Evolutionary conservation across 73 alveolate genomes (phyloP).

Genomic region (Paraurostyla sp.): DNA sequence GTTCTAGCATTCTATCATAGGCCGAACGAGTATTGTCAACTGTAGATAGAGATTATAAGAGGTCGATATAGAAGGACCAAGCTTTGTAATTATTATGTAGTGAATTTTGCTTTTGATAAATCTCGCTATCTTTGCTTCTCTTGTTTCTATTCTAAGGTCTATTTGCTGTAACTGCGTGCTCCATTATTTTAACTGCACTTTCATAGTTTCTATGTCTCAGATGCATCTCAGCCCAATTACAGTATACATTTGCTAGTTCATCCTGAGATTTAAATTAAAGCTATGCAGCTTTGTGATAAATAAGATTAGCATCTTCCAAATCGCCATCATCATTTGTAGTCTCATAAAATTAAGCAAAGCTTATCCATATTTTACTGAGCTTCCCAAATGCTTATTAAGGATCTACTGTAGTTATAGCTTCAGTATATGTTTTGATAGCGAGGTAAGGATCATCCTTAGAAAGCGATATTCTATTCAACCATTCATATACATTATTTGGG

Average conservation of each 20-base stretch:
- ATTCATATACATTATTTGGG: slow-evolving; percentile 95
- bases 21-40: slow-evolving; percentile 57
- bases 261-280: slow-evolving; percentile 32
- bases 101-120: not conserved
- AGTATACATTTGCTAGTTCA: slow-evolving; percentile 71
- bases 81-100: slow-evolving; percentile 44
- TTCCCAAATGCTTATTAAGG: slow-evolving; percentile 94
- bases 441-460: slow-evolving; percentile 66
- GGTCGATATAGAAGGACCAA: slow-evolving; percentile 81
- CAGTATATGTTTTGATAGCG: slow-evolving; percentile 87
- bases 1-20: slow-evolving; percentile 76
- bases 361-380: slow-evolving; percentile 91
- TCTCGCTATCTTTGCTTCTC: slow-evolving; percentile 21
- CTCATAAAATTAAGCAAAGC: slow-evolving; percentile 87
- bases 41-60: slow-evolving; percentile 61
- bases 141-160: slow-evolving; percentile 61
- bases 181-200: slow-evolving; percentile 68
- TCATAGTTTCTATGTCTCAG: slow-evolving; percentile 77
- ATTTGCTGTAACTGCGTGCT: slow-evolving; percentile 60
- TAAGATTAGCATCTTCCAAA: slow-evolving; percentile 79
- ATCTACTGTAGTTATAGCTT: slow-evolving; percentile 92
- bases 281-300: slow-evolving; percentile 72
- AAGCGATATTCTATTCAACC: slow-evolving; percentile 92
- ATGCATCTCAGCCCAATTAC: slow-evolving; percentile 90
- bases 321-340: slow-evolving; percentile 54